phyloP scores from a whole-genome alignment of 106 monocot genomes.

The Apostasia ramifera region DNA sequence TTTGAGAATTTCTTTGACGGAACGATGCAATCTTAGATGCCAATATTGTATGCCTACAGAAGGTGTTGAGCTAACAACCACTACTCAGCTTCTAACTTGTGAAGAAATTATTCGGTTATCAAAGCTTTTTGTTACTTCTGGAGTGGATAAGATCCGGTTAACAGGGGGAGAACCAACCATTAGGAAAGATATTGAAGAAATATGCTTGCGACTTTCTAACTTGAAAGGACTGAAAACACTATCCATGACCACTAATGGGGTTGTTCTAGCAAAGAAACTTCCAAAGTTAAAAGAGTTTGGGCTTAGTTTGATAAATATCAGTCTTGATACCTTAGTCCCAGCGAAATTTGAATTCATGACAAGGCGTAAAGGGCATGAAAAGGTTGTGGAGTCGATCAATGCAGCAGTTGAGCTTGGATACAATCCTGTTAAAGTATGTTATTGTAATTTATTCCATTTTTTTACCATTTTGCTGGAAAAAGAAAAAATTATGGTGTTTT shows the following conservation, averaged over 20 bases:
- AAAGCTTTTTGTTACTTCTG: slow-evolving; percentile 69
- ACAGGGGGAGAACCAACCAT: slow-evolving; percentile 97
- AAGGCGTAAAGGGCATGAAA: slow-evolving; percentile 77
- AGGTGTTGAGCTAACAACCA: slow-evolving; percentile 86
- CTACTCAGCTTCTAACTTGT: slow-evolving; percentile 43
- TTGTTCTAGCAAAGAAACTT: slow-evolving; percentile 75
- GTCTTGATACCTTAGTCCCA: slow-evolving; percentile 94
- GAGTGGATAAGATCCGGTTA: slow-evolving; percentile 86
- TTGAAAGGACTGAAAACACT: slow-evolving; percentile 84
- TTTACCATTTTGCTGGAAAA: background rate
- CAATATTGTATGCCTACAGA: slow-evolving; percentile 99
- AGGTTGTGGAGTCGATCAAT: slow-evolving; percentile 79
- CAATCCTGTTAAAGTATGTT: slow-evolving; percentile 78
- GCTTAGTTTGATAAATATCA: slow-evolving; percentile 73
- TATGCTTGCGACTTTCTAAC: slow-evolving; percentile 64
- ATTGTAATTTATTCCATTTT: background rate
- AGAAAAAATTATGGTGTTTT: background rate
- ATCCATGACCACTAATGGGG: slow-evolving; percentile 92
- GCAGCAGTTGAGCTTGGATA: slow-evolving; percentile 80
- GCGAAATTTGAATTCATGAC: slow-evolving; percentile 99
- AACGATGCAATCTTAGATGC: slow-evolving; percentile 93
- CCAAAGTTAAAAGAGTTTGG: slow-evolving; percentile 90
- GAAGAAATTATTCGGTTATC: slow-evolving; percentile 79
- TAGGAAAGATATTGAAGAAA: slow-evolving; percentile 94
- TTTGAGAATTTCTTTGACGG: slow-evolving; percentile 86